Evolutionary conservation across 805 yeast genomes (phyloP), one percentile per base, ranked within the genome.

Genomic region (Kazachstania kunashirensis): DNA sequence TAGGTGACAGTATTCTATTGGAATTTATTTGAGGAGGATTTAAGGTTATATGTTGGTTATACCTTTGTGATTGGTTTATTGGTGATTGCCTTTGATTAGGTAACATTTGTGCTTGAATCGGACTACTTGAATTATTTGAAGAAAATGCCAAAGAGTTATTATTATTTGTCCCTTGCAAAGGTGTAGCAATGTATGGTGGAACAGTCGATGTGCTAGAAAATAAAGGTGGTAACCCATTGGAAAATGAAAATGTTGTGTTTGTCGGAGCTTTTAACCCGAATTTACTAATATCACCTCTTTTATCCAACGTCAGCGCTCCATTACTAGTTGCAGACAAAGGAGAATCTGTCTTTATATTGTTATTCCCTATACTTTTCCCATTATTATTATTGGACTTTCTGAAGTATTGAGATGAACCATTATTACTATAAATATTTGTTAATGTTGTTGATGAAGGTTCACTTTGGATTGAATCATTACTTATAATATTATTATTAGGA

Each of bases 401-500:
- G 19, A 17, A 31, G 24, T 37, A 38, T 12, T 39, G 33, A 8
- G 41, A 32, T 17, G 21, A 18, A 5, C 31, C 31, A 11, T 28
- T 33, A 15, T 33, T 38, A 9, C 42, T 41, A 13, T 37, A 37
- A 19, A 35, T 31, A 26, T 32, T 39, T 26, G 33, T 26, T 48
- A 35, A 71, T 66, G 48, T 29, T 66, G 49, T 71, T 55, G 52
- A 66, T 65, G 38, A 59, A 40, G 43, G 56, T 44, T 46, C 55
- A 27, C 53, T 51, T 33, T 42, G 49, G 18, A 56, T 49, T 37
- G 63, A 62, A 8, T 40, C 26, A 33, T 40, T 47, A 30, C 42
- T 34, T 6, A 36, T 61, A 6, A 47, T 44, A 27, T 52, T 48
- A 49, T 67, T 74, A 5, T 61, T 62, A 1, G 85, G 85, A n/a